Evolutionary conservation across 768 basidiomycete genomes (phyloP).

Genomic region (Pisolithus orientalis): DNA sequence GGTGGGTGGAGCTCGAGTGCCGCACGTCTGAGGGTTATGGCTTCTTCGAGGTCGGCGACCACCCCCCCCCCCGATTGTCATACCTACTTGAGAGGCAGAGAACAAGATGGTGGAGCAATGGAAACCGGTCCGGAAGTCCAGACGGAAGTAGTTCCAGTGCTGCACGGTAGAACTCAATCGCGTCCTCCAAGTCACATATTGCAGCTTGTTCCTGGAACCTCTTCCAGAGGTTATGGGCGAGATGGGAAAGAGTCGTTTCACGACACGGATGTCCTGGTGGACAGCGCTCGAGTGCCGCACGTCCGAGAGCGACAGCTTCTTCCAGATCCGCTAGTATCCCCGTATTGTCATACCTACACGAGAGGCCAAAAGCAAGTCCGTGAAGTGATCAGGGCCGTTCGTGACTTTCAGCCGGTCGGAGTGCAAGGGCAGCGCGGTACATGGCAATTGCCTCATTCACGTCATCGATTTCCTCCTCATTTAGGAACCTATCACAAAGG

Average conservation of each 20-base stretch:
- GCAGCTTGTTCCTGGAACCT: background rate
- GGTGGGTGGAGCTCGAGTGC: background rate
- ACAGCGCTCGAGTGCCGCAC: background rate
- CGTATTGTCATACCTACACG: too few species aligned
- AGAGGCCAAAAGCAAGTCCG: too few species aligned
- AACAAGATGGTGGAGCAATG: background rate
- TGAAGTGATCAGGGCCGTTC: too few species aligned
- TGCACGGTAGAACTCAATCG: background rate
- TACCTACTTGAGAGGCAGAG: background rate
- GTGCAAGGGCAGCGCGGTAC: too few species aligned
- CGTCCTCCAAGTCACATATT: background rate
- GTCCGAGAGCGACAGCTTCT: background rate
- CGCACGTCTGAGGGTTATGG: background rate
- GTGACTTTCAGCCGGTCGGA: too few species aligned
- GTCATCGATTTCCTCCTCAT: too few species aligned
- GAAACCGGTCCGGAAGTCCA: background rate
- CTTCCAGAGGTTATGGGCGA: background rate
- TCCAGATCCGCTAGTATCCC: background rate
- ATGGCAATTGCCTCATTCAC: too few species aligned
- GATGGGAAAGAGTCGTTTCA: background rate
- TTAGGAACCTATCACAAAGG: too few species aligned
- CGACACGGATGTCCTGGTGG: background rate
- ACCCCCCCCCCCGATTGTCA: too few species aligned
- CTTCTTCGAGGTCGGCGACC: background rate
- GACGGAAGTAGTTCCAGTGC: background rate